Evolutionary conservation across 1,284 basidiomycete genomes (phyloP), one percentile per base, ranked within the genome.

Genomic region (Cystobasidium slooffiae): DNA sequence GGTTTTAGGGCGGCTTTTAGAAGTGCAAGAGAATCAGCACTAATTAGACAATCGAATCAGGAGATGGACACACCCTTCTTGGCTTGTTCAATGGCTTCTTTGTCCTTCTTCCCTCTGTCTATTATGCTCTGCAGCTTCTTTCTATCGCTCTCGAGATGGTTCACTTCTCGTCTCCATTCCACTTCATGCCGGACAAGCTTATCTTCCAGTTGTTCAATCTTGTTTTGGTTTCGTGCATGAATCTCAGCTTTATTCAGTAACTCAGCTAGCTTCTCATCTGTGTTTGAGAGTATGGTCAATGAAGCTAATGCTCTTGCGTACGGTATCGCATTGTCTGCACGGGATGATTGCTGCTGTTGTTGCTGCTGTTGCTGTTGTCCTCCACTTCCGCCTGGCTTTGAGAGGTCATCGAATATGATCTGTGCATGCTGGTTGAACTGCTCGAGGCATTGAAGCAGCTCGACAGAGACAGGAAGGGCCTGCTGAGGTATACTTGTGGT

Each of bases 1-100:
- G 78, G 76, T 43, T 67, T 76, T 12, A 79, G 55, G 18, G 64
- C 51, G 18, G 74, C 74, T 74, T 12, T 9, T 12, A 24, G 10
- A 53, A 24, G 14, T 3, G 37, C 41, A 39, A 14, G 56, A 8
- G 43, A 7, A 24, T 53, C 9, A 52, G 22, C 59, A 16, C 18
- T 39, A 16, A 14, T 12, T 3, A 12, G 52, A 44, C 8, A 16
- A 5, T 14, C 31, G 18, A 18, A 22, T n/a, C 7, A 10, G 31
- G 37, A 8, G n/a, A 39, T 14, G 22, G 39, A 39, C 63, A 8
- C 43, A 73, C 70, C 70, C 41, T 66, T 55, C 12, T 43, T 31
- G 10, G 70, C 62, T 24, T 61, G 31, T n/a, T 73, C 70, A 20
- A 73, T 73, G 8, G 37, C 47, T 31, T 44, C 52, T 46, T 46